These are phyloP conservation scores for Phytophthora multivora DNA, from an alignment of 352 stramenopile genomes.

Conservation along the genomic window DNA sequence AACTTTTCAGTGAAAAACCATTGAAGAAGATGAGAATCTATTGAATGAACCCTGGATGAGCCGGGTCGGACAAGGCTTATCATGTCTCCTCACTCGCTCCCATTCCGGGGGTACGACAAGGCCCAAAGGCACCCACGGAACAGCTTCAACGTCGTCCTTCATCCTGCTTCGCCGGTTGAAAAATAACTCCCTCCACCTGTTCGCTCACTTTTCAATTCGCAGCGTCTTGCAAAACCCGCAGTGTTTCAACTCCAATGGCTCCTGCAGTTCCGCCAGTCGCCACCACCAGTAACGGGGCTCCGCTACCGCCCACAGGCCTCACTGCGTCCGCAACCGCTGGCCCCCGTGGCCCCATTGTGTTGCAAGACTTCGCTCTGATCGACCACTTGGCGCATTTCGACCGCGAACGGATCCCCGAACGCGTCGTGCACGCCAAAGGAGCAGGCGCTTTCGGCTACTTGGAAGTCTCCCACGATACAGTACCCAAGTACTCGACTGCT, in stretches of 20 bases:
- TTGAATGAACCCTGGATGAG: neutral
- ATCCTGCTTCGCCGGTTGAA: neutral
- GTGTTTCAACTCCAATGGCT: conserved; percentile 1
- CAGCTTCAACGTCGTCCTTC: neutral
- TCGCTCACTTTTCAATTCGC: neutral
- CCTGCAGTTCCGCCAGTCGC: conserved; percentile 10
- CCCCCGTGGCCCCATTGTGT: conserved; percentile 53
- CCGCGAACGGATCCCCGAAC: conserved; percentile 90
- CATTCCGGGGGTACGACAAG: conserved; percentile 9
- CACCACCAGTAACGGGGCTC: conserved; percentile 64
- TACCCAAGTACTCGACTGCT: conserved; percentile 65
- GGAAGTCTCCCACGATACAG: conserved; percentile 69
- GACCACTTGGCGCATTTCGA: conserved; percentile 92
- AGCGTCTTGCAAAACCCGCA: neutral
- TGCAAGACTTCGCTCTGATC: conserved; percentile 88
- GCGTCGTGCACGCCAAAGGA: conserved; percentile 92
- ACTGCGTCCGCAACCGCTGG: conserved; percentile 74
- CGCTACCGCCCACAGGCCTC: conserved; percentile 59
- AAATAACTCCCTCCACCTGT: neutral
- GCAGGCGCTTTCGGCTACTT: conserved; percentile 92
- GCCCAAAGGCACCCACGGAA: neutral
- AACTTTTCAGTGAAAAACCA: no score
- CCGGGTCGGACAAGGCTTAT: conserved; percentile 1
- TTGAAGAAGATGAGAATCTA: no score
- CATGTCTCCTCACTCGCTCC: conserved; percentile 1